Evolutionary conservation across 2,329 filamentous ascomycete genomes (phyloP).

Genomic region (Lasiodiplodia citricola): DNA sequence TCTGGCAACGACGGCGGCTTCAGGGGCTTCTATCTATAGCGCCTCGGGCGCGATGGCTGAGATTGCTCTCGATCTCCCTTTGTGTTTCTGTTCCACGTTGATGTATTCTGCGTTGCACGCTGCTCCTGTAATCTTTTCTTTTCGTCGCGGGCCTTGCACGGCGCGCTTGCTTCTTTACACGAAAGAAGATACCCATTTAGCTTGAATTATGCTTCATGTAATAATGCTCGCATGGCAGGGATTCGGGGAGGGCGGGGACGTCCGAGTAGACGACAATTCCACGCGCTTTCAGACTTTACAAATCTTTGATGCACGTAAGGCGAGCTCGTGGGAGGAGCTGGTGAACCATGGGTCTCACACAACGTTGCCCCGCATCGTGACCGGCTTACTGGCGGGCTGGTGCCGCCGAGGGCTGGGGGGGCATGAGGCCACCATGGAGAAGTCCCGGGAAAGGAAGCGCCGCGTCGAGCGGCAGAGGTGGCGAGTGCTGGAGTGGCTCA

Average conservation of each 20-base stretch:
- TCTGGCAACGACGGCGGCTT: constrained; percentile 24
- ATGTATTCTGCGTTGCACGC: constrained; percentile 13
- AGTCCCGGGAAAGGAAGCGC: not conserved
- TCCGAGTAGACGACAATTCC: constrained; percentile 10
- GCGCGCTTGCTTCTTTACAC: constrained; percentile 20
- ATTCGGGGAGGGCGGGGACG: constrained; percentile 6
- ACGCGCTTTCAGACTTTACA: constrained; percentile 10
- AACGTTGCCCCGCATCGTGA: constrained; percentile 12
- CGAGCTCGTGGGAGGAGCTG: constrained; percentile 2
- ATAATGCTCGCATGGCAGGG: constrained; percentile 3
- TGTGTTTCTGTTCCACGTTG: constrained; percentile 10
- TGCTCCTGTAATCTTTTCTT: constrained; percentile 12
- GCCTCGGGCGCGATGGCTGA: constrained; percentile 5
- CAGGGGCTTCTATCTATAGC: constrained; percentile 17
- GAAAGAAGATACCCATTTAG: constrained; percentile 24
- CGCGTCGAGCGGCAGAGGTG: not conserved
- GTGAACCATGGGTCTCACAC: constrained; percentile 18
- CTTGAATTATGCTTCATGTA: constrained; percentile 17
- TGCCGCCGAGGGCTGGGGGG: not conserved
- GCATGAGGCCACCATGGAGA: constrained; percentile 7
- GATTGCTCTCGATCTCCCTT: constrained; percentile 21
- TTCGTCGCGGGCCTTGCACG: constrained; percentile 2
- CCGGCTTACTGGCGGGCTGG: not conserved
- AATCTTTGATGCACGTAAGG: constrained; percentile 17
- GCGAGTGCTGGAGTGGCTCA: constrained; percentile 4